Base-by-base conservation (phyloP, 192 early-diverging fungal species). In the Coemansia sp. region DNA sequence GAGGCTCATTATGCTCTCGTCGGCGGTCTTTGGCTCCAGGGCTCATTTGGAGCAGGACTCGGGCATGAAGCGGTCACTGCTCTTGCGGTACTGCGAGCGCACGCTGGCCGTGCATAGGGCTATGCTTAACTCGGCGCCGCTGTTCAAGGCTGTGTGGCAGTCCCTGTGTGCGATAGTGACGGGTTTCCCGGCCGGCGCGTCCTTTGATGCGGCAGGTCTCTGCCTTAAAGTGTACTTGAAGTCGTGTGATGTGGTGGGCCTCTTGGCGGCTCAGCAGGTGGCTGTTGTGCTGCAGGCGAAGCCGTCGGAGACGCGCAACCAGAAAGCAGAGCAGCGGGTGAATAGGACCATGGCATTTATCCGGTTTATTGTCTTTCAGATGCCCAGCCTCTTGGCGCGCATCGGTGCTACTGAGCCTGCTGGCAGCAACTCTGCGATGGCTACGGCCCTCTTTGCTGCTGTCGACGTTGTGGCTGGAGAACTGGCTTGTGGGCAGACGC, bases 361-460 rank as follows among this genome's bases (percentile, higher is more conserved):
- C 33, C 47, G 68, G 31, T 79, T 73, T 61, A 48, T 79, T 31
- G 72, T 79, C 6, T 79, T 79, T 35, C 77, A 73, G 48, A 66
- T 79, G 64, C 52, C 77, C 16, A 37, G 61, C 13, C 64, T 79
- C 0, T 10, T 74, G 42, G 18, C 60, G 5, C 61, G 45, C 11
- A 48, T 73, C 6, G 50, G 43, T 16, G 16, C 25, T 33, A 14
- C 35, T 0, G 59, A 9, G n/a, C 6, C 36, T 8, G 59, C 38
- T 3, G 42, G 45, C 26, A 10, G 45, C 18, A 38, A 37, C 20
- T 10, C 10, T 7, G 21, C 10, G 20, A 21, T 68, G 26, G 34
- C 59, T 2, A 6, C 36, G 2, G 47, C 42, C 6, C 68, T 72
- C 6, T 66, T 74, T 58, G 13, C 61, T 3, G 74, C 74, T 65